Percentiles rank a stretch among this genome's conserved stretches.
These are phyloP conservation scores for Xerocomellus chrysenteron DNA, from an alignment of 768 basidiomycete species.

Conservation along the genomic window DNA sequence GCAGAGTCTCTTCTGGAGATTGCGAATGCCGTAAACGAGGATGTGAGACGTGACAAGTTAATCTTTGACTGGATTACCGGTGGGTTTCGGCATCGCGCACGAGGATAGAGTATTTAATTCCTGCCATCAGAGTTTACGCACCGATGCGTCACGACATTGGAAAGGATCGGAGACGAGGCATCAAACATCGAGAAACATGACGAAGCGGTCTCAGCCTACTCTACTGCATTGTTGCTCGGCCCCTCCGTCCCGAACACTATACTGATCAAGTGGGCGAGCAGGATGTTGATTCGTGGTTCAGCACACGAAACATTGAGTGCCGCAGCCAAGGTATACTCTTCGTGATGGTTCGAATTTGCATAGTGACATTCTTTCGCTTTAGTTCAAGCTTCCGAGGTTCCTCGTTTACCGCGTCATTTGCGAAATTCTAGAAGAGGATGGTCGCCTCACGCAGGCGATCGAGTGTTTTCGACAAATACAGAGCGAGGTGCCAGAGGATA, in stretches of 20 bases:
- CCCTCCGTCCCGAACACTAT: background rate
- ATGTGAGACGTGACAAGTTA: background rate
- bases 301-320: background rate
- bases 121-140: background rate
- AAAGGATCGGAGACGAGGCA: background rate
- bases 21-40: background rate
- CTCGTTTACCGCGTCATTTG: background rate
- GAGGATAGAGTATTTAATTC: background rate
- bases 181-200: background rate
- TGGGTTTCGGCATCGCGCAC: background rate
- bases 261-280: background rate
- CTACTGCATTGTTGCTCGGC: background rate
- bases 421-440: background rate
- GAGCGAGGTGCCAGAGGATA: background rate
- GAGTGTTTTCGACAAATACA: background rate
- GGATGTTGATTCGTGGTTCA: background rate
- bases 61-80: slow-evolving; percentile 5
- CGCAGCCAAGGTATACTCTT: background rate
- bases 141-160: background rate
- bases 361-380: background rate
- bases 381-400: slow-evolving; percentile 1
- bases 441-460: background rate
- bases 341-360: background rate
- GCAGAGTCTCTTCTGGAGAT: background rate
- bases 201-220: background rate